phyloP scores from a whole-genome alignment of 768 basidiomycete genomes.

The Cystofilobasidium ferigula region DNA sequence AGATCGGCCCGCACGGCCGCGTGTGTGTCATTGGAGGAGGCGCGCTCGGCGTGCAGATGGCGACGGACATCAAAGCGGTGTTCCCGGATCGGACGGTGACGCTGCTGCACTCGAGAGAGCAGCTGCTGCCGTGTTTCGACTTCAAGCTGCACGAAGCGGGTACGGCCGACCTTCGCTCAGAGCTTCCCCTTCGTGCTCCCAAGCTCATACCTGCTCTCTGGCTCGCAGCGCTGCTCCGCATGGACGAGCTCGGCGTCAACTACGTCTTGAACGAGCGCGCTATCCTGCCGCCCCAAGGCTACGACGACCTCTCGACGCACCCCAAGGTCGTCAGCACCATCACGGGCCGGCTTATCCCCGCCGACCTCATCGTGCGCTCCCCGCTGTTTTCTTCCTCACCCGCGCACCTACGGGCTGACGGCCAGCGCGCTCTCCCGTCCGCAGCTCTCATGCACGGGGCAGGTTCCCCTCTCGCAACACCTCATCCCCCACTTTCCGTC shows the following conservation, averaged over 20 bases:
- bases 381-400: not conserved
- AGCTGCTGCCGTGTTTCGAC: conserved; percentile 38
- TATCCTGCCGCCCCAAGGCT: conserved; percentile 20
- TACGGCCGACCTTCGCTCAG: conserved; percentile 21
- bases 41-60: conserved; percentile 36
- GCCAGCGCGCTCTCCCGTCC: not conserved
- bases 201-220: conserved; percentile 24
- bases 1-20: conserved; percentile 24
- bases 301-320: not conserved
- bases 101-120: conserved; percentile 38
- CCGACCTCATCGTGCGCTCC: conserved; percentile 20
- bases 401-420: not conserved
- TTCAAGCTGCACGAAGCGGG: conserved; percentile 35
- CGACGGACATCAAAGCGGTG: conserved; percentile 39
- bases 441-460: conserved; percentile 37
- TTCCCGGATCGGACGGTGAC: conserved; percentile 35
- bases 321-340: conserved; percentile 18
- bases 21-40: conserved; percentile 40
- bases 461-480: conserved; percentile 33
- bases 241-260: conserved; percentile 11
- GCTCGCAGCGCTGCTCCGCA: conserved; percentile 9
- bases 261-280: conserved; percentile 18
- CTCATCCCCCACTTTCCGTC: conserved; percentile 28
- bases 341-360: conserved; percentile 1
- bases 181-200: not conserved